Percentiles rank a stretch among this genome's conserved stretches.
phyloP scores from a whole-genome alignment of 1,284 basidiomycete genomes.

The Marasmius sp. region DNA sequence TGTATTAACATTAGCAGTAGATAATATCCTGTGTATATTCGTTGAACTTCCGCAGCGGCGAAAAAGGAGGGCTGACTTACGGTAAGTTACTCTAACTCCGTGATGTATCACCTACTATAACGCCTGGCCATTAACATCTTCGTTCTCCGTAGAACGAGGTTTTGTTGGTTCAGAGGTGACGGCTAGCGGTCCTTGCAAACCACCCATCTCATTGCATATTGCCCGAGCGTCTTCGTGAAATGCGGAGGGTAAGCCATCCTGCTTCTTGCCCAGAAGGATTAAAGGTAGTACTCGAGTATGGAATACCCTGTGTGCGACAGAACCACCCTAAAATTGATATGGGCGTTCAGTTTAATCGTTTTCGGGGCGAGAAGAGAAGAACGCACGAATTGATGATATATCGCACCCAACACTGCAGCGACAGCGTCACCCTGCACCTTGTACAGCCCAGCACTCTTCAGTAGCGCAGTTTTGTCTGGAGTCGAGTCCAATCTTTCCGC shows the following conservation, averaged over 20 bases:
- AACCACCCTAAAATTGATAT: slow-evolving; percentile 47
- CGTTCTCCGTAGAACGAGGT: not conserved
- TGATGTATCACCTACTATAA: not conserved
- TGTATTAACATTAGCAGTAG: too few species aligned
- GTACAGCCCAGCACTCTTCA: slow-evolving; percentile 62
- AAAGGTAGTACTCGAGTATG: slow-evolving; percentile 65
- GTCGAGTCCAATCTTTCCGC: slow-evolving; percentile 24
- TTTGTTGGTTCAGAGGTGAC: not conserved
- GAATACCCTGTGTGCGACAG: slow-evolving; percentile 63
- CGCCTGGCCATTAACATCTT: not conserved
- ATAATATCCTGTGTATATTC: too few species aligned
- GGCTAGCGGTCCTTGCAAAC: slow-evolving; percentile 25
- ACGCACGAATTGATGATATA: slow-evolving; percentile 78
- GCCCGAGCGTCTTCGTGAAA: slow-evolving; percentile 49
- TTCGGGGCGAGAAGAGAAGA: not conserved
- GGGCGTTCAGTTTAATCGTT: not conserved
- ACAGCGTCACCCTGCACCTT: slow-evolving; percentile 78
- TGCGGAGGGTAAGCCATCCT: slow-evolving; percentile 49
- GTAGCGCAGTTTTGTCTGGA: slow-evolving; percentile 27
- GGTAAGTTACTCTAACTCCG: too few species aligned
- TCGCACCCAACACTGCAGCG: slow-evolving; percentile 72
- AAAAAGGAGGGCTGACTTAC: too few species aligned
- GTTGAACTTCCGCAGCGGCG: too few species aligned
- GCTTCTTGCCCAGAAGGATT: slow-evolving; percentile 42
- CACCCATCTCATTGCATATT: slow-evolving; percentile 50